These are phyloP conservation scores for Eucalyptus polybractea DNA, from an alignment of 345 rosid species.

Conservation along the genomic window DNA sequence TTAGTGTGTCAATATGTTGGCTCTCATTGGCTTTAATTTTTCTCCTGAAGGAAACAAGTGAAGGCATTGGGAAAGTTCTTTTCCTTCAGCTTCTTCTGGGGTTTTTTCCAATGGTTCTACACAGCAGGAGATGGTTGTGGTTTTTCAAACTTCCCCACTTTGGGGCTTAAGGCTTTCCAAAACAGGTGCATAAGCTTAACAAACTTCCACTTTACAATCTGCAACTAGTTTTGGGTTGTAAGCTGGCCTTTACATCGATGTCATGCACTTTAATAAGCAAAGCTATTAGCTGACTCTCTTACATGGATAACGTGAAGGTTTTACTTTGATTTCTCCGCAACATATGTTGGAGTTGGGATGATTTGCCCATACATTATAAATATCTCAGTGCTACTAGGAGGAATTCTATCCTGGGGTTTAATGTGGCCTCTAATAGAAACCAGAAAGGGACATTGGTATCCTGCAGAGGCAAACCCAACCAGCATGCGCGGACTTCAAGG, in stretches of 20 bases:
- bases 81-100: constrained; percentile 10
- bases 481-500: constrained; percentile 5
- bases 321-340: constrained; percentile 8
- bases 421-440: constrained; percentile 11
- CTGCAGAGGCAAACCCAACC: not conserved
- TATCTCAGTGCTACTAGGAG: constrained; percentile 1
- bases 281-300: not conserved
- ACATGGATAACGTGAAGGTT: not conserved
- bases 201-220: not conserved
- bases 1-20: not conserved
- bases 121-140: constrained; percentile 8
- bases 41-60: constrained; percentile 3
- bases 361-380: constrained; percentile 8
- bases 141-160: not conserved
- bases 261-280: not conserved
- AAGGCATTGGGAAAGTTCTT: constrained; percentile 6
- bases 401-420: constrained; percentile 9
- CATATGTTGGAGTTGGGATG: constrained; percentile 4
- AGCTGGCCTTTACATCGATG: not conserved
- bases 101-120: constrained; percentile 12
- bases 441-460: not conserved
- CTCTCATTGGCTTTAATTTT: not conserved
- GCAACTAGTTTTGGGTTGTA: not conserved
- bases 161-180: constrained; percentile 2
- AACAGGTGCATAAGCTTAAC: not conserved